Percentiles rank a stretch among this genome's conserved stretches.
Evolutionary conservation across 805 yeast species (phyloP).

Genomic region (Schwanniomyces pseudopolymorphus): DNA sequence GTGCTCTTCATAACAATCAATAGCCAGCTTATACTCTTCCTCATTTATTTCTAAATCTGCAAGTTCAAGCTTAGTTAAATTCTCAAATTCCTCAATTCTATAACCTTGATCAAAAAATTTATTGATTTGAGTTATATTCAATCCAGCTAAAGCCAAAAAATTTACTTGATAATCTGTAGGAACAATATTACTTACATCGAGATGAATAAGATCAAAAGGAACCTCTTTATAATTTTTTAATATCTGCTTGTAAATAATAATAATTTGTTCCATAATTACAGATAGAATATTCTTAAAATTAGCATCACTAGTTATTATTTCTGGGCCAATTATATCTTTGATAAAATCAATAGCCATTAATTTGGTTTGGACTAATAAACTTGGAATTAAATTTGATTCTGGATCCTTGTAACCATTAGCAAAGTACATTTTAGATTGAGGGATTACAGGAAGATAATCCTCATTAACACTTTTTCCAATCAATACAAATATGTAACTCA

Average conservation of each 20-base stretch:
- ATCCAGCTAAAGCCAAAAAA: constrained; percentile 22
- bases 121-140: constrained; percentile 22
- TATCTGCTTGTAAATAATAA: constrained; percentile 43
- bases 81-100: constrained; percentile 11
- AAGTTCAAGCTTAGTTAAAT: constrained; percentile 15
- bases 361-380: constrained; percentile 41
- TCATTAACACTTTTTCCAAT: constrained; percentile 45
- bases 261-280: constrained; percentile 43
- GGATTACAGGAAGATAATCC: constrained; percentile 34
- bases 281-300: constrained; percentile 30
- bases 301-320: constrained; percentile 4
- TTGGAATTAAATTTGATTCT: constrained; percentile 17
- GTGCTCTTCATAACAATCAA: constrained; percentile 5
- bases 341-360: constrained; percentile 41
- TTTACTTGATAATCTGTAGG: constrained; percentile 35
- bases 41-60: constrained; percentile 11
- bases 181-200: constrained; percentile 34
- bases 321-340: constrained; percentile 25
- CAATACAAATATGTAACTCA: constrained; percentile 43
- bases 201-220: constrained; percentile 32
- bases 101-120: constrained; percentile 26
- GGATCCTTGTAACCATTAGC: constrained; percentile 16
- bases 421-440: constrained; percentile 33
- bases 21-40: constrained; percentile 12
- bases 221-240: constrained; percentile 36